Base-by-base conservation (phyloP, 352 stramenopile genomes). In the Globisporangium irregulare region DNA sequence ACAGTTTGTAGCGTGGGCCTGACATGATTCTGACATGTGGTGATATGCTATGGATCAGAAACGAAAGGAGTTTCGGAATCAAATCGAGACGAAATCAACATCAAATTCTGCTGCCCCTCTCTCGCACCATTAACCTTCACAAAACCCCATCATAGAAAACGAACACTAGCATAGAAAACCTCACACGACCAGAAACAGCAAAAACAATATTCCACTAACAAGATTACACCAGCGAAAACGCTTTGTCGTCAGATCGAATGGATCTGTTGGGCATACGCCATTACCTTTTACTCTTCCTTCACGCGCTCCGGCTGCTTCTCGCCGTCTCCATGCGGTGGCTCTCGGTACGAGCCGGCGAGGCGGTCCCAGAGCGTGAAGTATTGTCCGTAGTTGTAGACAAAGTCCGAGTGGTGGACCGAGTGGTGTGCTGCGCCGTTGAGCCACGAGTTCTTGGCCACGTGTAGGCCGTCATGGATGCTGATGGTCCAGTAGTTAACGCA, bases 351-450 rank as follows among this genome's bases (percentile, higher is more conserved):
- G 22, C 82, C 85, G 0, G 73, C 79, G 12, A 93, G 64, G 22
- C 78, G 78, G 73, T 93, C 85, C 82, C 85, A 93, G 62, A 93
- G 69, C 65, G 82, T 93, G 56, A 90, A 80, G 66, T 91, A 93
- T 62, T 91, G 85, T 15, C 82, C 82, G 56, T 89, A 90, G 65
- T 93, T 93, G 75, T 81, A 89, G 18, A 86, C 78, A 61, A 91
- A 93, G 54, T 80, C 77, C 38, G 77, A 69, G 65, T 93, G 85
- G 66, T 93, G 85, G 18, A 90, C 73, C 4, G 73, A 74, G 73
- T 93, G 85, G 66, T 91, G 82, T 9, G 79, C 75, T 0, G 82
- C 78, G 56, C 83, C 82, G 57, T 93, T 93, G 59, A 93, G 64
- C 70, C 77, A 82, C 66, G 78, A 70, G 70, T 87, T 89, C 59